Conservation (phyloP, 352 stramenopile genomes). For the Globisporangium okanoganense region DNA sequence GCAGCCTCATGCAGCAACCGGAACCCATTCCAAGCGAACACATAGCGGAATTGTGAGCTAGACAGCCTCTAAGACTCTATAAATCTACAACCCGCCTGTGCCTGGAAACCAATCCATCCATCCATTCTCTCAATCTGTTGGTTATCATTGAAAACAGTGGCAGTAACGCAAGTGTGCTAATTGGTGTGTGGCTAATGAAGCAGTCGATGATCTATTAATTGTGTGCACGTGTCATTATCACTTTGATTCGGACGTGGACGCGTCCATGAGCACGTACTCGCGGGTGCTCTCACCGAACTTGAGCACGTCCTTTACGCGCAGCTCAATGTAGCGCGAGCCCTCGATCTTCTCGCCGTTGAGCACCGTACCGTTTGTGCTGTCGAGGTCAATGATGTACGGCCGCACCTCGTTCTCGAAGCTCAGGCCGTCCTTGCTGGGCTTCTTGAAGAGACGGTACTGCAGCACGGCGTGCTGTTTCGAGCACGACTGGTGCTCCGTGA, state of each 20-base stretch:
- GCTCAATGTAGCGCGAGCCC: conserved; percentile 94
- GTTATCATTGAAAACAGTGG: not conserved
- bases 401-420: conserved; percentile 61
- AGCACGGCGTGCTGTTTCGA: conserved; percentile 98
- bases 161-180: too few species aligned
- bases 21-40: not conserved
- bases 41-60: not conserved
- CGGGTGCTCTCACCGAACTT: conserved; percentile 95
- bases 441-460: conserved; percentile 90
- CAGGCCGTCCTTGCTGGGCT: conserved; percentile 51
- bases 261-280: conserved; percentile 96
- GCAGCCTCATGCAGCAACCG: conserved; percentile 11
- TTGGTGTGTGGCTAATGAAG: too few species aligned
- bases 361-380: conserved; percentile 97
- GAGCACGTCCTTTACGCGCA: conserved; percentile 94
- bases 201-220: too few species aligned
- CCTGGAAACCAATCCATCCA: not conserved
- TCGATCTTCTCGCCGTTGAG: conserved; percentile 95
- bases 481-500: conserved; percentile 92
- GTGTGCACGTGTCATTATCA: not conserved
- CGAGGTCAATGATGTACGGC: conserved; percentile 98
- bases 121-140: not conserved
- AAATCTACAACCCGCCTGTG: conserved; percentile 3
- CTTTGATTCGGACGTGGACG: conserved; percentile 17
- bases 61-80: not conserved